These are phyloP conservation scores for Auricularia auricula-judae DNA, from an alignment of 768 basidiomycete species.

Conservation along the genomic window DNA sequence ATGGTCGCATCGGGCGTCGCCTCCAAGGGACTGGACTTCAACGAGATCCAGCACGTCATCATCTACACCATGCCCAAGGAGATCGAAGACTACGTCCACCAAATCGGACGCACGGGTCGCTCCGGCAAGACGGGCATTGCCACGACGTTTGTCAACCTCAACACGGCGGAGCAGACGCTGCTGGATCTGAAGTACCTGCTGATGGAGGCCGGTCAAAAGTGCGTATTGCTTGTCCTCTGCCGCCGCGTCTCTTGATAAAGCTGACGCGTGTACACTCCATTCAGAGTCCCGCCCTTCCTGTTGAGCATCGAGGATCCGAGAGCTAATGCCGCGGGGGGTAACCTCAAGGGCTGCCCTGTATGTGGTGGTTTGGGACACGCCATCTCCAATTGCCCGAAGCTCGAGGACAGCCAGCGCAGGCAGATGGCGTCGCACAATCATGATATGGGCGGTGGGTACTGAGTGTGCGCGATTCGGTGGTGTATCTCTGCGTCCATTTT, in stretches of 20 bases:
- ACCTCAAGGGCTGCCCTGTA: conserved; percentile 82
- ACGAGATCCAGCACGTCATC: conserved; percentile 97
- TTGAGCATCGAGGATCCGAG: conserved; percentile 84
- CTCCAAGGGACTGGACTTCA: conserved; percentile 97
- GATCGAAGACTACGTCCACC: conserved; percentile 99
- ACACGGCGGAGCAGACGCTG: conserved; percentile 90
- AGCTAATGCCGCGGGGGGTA: conserved; percentile 54
- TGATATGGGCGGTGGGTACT: conserved; percentile 55
- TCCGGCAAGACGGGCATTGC: conserved; percentile 98
- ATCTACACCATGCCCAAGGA: conserved; percentile 99
- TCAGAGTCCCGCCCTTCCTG: conserved; percentile 88
- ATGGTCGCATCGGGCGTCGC: conserved; percentile 99
- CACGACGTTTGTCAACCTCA: conserved; percentile 98
- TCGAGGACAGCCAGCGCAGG: conserved; percentile 85
- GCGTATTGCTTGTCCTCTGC: conserved; percentile 15
- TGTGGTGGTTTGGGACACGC: conserved; percentile 96
- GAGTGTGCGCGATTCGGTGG: conserved; percentile 4
- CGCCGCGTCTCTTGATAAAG: neutral
- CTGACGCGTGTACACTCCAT: conserved; percentile 3
- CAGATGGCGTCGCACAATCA: conserved; percentile 72
- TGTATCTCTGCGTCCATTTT: neutral
- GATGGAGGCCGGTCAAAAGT: conserved; percentile 98
- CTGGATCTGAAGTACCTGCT: conserved; percentile 94
- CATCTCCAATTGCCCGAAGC: conserved; percentile 90
- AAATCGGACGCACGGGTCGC: conserved; percentile 95